Conservation (phyloP, 2,329 filamentous ascomycete species). For the Tolypocladium capitatum region DNA sequence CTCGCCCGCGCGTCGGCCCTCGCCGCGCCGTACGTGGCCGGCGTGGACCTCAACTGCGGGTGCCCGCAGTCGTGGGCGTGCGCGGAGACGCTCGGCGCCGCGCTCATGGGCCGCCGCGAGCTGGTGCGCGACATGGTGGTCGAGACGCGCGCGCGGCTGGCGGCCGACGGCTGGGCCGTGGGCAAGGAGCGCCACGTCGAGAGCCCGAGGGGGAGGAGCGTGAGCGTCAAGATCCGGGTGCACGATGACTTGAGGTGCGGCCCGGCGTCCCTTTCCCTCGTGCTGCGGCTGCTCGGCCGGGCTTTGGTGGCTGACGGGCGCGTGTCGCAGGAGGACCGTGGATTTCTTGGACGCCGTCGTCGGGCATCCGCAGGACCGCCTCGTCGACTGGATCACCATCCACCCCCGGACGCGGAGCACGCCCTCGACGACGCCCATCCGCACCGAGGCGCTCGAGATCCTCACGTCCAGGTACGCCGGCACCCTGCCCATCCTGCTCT, state of each 20-base stretch:
- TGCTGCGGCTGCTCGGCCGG: no score
- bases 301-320: background rate
- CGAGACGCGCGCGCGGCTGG: constrained; percentile 39
- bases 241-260: constrained; percentile 46
- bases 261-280: no score
- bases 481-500: constrained; percentile 50
- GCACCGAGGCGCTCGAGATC: constrained; percentile 44
- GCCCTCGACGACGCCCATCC: constrained; percentile 47
- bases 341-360: constrained; percentile 52
- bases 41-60: constrained; percentile 60
- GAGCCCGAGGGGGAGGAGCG: constrained; percentile 35
- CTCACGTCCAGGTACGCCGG: constrained; percentile 38
- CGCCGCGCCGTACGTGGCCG: constrained; percentile 46
- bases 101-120: constrained; percentile 52
- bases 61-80: constrained; percentile 64
- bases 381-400: constrained; percentile 57
- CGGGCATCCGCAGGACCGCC: constrained; percentile 32
- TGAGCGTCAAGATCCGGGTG: constrained; percentile 59
- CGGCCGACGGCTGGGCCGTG: constrained; percentile 39
- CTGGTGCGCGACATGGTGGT: constrained; percentile 53
- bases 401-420: constrained; percentile 52
- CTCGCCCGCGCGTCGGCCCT: no score
- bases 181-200: constrained; percentile 27
- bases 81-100: constrained; percentile 52
- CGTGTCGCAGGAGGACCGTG: constrained; percentile 36